phyloP scores from a whole-genome alignment of 2,329 filamentous ascomycete genomes.

The Fusarium incarnatum region DNA sequence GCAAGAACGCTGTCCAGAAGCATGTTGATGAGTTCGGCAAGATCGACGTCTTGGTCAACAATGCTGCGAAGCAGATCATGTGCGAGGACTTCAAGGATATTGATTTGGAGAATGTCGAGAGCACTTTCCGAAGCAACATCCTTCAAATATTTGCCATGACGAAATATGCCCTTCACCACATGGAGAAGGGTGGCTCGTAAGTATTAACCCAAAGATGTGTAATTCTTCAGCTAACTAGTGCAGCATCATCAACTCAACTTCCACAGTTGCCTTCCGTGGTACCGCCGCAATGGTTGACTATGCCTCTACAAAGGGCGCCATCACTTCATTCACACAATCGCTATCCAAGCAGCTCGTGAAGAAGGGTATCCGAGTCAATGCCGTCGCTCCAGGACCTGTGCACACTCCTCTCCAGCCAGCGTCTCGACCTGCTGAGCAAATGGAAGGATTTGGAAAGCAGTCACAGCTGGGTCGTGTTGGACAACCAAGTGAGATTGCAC shows the following conservation, averaged over 20 bases:
- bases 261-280: slow-evolving; percentile 65
- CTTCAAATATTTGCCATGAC: slow-evolving; percentile 69
- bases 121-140: slow-evolving; percentile 68
- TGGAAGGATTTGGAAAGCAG: slow-evolving; percentile 57
- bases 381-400: slow-evolving; percentile 57
- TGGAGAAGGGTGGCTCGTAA: slow-evolving; percentile 61
- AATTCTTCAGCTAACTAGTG: neutral
- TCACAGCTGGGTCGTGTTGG: slow-evolving; percentile 54
- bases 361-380: slow-evolving; percentile 68
- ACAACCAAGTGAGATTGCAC: slow-evolving; percentile 59
- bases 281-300: slow-evolving; percentile 65
- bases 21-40: slow-evolving; percentile 62
- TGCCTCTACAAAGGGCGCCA: slow-evolving; percentile 68
- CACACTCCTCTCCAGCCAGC: slow-evolving; percentile 59
- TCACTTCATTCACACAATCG: slow-evolving; percentile 65
- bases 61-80: slow-evolving; percentile 67
- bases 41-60: slow-evolving; percentile 67
- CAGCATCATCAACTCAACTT: slow-evolving; percentile 68
- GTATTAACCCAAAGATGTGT: slow-evolving; percentile 25
- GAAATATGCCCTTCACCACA: slow-evolving; percentile 67
- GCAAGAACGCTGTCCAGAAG: slow-evolving; percentile 62
- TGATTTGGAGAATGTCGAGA: slow-evolving; percentile 65
- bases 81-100: slow-evolving; percentile 65
- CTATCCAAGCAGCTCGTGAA: slow-evolving; percentile 64
- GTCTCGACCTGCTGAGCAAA: slow-evolving; percentile 57